Percentiles rank a stretch among this genome's conserved stretches.
phyloP scores from a whole-genome alignment of 1,139 yeast species.

The Entelexis paramagnoliae region DNA sequence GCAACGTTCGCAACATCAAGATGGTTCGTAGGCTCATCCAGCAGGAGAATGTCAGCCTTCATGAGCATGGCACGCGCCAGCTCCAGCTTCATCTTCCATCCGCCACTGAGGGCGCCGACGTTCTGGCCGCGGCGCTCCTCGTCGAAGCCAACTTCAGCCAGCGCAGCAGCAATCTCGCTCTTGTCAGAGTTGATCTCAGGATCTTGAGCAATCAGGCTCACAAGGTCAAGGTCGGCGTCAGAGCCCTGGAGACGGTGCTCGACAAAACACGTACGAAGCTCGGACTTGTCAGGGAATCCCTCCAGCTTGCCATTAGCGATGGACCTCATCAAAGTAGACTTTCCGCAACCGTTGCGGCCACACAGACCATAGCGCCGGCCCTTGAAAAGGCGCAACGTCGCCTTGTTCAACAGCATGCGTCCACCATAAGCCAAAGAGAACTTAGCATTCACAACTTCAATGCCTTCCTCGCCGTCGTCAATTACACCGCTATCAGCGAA shows the following conservation, averaged over 20 bases:
- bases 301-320: constrained; percentile 95
- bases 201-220: constrained; percentile 81
- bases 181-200: constrained; percentile 61
- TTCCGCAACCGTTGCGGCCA: constrained; percentile 99
- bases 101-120: constrained; percentile 94
- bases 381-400: constrained; percentile 72
- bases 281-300: constrained; percentile 89
- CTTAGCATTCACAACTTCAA: constrained; percentile 85
- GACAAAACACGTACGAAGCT: constrained; percentile 86
- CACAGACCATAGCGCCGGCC: constrained; percentile 97
- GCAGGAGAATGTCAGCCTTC: constrained; percentile 88
- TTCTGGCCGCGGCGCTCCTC: constrained; percentile 80
- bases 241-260: constrained; percentile 95
- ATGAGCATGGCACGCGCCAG: constrained; percentile 96
- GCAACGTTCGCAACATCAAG: constrained; percentile 88
- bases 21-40: constrained; percentile 98
- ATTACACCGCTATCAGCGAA: constrained; percentile 54
- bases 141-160: constrained; percentile 80
- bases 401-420: constrained; percentile 90
- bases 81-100: constrained; percentile 90
- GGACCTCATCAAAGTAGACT: constrained; percentile 93
- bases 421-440: constrained; percentile 96
- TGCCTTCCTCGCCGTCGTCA: constrained; percentile 55
- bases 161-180: constrained; percentile 64
- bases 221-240: constrained; percentile 84